phyloP scores from a whole-genome alignment of 2,329 filamentous ascomycete species.

The Falciphora oryzae region DNA sequence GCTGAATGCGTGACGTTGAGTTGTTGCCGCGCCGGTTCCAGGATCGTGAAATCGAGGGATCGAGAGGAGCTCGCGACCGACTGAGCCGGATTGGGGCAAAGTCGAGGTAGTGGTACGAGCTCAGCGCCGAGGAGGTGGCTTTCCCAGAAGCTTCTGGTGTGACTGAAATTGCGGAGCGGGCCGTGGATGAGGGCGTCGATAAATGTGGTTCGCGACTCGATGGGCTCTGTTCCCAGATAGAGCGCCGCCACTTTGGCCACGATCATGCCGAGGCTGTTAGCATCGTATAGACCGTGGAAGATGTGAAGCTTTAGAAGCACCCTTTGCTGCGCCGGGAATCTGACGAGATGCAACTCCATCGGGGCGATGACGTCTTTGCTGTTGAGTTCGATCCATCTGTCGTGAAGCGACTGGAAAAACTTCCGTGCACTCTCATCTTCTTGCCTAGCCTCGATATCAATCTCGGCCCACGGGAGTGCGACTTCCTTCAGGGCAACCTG shows the following conservation, averaged over 20 bases:
- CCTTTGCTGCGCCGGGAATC: constrained; percentile 13
- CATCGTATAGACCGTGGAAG: constrained; percentile 87
- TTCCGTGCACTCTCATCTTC: constrained; percentile 23
- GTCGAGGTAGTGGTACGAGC: neutral
- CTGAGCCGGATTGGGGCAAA: constrained; percentile 13
- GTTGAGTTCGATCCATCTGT: constrained; percentile 51
- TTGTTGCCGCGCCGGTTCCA: constrained; percentile 49
- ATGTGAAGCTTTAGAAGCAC: constrained; percentile 56
- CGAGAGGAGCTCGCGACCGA: constrained; percentile 17
- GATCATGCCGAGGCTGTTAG: constrained; percentile 66
- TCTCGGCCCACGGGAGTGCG: constrained; percentile 38
- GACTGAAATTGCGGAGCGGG: constrained; percentile 47
- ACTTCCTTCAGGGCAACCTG: constrained; percentile 58
- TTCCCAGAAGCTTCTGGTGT: constrained; percentile 60
- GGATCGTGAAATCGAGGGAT: constrained; percentile 29
- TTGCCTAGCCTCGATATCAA: constrained; percentile 19
- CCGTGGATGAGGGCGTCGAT: constrained; percentile 63
- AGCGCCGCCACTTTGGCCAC: constrained; percentile 50
- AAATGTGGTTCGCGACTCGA: constrained; percentile 44
- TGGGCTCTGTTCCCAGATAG: constrained; percentile 34
- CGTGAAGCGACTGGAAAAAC: constrained; percentile 5
- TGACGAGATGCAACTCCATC: constrained; percentile 42
- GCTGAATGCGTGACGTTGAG: constrained; percentile 75
- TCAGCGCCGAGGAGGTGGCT: constrained; percentile 39
- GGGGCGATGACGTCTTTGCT: constrained; percentile 41